Percentiles rank a stretch among this genome's conserved stretches.
phyloP scores from a whole-genome alignment of 495 filamentous ascomycete species.

The Cairneyella variabilis region DNA sequence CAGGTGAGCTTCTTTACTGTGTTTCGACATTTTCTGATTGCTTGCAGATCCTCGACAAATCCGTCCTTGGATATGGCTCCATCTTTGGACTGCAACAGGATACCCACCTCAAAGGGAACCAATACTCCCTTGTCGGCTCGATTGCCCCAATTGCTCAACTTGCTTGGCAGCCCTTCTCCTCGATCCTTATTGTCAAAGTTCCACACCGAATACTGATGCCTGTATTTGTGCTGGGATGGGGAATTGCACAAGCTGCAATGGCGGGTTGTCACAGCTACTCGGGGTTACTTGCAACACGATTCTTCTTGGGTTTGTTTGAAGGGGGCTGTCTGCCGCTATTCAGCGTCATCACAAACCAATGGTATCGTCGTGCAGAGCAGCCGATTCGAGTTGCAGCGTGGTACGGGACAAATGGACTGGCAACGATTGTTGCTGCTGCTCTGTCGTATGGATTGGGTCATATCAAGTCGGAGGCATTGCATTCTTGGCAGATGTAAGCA shows the following conservation, averaged over 20 bases:
- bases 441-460: slow-evolving; percentile 59
- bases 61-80: slow-evolving; percentile 59
- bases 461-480: slow-evolving; percentile 45
- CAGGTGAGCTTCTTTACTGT: slow-evolving; percentile 29
- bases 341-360: slow-evolving; percentile 51
- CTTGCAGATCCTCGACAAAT: slow-evolving; percentile 63
- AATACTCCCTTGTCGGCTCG: slow-evolving; percentile 59
- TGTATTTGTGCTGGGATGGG: slow-evolving; percentile 54
- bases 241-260: slow-evolving; percentile 53
- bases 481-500: slow-evolving; percentile 58
- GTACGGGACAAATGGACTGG: slow-evolving; percentile 61
- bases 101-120: slow-evolving; percentile 48
- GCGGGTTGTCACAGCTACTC: slow-evolving; percentile 49
- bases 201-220: slow-evolving; percentile 65
- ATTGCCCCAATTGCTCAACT: slow-evolving; percentile 63
- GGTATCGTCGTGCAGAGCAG: slow-evolving; percentile 62
- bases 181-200: slow-evolving; percentile 60
- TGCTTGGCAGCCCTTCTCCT: slow-evolving; percentile 63
- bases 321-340: slow-evolving; percentile 59
- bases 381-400: slow-evolving; percentile 59
- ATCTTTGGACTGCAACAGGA: slow-evolving; percentile 58
- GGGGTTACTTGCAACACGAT: slow-evolving; percentile 48
- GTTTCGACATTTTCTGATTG: not conserved
- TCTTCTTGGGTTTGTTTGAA: slow-evolving; percentile 62
- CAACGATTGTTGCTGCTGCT: slow-evolving; percentile 58